Conservation (phyloP, 1,139 yeast genomes). For the Yamadazyma dushanensis region DNA sequence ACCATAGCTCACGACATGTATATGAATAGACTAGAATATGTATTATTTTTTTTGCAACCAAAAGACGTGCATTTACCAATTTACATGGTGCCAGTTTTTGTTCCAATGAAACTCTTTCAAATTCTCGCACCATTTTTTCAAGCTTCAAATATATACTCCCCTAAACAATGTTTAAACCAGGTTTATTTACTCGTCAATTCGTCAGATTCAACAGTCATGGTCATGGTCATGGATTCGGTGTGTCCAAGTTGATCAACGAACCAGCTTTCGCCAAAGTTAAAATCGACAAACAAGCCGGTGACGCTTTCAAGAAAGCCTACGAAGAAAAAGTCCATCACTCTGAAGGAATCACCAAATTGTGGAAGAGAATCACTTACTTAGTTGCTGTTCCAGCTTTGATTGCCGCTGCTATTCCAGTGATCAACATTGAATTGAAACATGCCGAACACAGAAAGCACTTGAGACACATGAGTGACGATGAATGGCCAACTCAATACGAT, state of each 20-base stretch:
- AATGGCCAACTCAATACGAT: constrained; percentile 89
- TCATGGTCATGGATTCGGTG: constrained; percentile 36
- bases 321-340: constrained; percentile 80
- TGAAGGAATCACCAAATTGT: constrained; percentile 65
- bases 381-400: constrained; percentile 82
- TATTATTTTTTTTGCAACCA: too few relatives aligned
- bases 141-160: neutral
- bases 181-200: constrained; percentile 39
- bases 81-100: neutral
- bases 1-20: too few relatives aligned
- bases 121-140: constrained; percentile 15
- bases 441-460: constrained; percentile 86
- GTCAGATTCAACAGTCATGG: constrained; percentile 45
- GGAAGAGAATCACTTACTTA: constrained; percentile 82
- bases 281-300: constrained; percentile 42
- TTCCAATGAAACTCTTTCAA: constrained; percentile 13
- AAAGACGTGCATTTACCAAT: neutral
- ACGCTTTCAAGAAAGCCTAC: constrained; percentile 39
- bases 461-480: constrained; percentile 76
- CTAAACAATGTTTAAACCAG: constrained; percentile 32
- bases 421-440: constrained; percentile 79
- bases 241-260: constrained; percentile 44
- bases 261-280: constrained; percentile 33
- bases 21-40: too few relatives aligned
- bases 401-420: constrained; percentile 76